A percentile compares a stretch with the other conserved stretches of the same genome.
Evolutionary conservation across 1,284 basidiomycete genomes (phyloP).

Genomic region (Pterulicium gracile): DNA sequence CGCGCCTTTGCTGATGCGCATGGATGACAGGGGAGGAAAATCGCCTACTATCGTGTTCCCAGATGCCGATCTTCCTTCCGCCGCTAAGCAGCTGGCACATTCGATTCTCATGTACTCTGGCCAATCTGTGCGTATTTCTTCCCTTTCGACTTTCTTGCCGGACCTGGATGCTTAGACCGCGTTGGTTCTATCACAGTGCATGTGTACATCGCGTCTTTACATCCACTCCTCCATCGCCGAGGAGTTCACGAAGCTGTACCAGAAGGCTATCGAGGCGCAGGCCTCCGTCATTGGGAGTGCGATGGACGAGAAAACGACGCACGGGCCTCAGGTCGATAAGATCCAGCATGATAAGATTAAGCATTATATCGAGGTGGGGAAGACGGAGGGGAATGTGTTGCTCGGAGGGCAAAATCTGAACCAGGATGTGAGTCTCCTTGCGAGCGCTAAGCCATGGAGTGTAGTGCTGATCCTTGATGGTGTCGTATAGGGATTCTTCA

Average conservation of each 20-base stretch:
- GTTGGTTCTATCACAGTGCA: not conserved
- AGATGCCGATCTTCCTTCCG: not conserved
- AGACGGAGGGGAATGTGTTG: conserved; percentile 44
- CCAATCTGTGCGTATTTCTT: conserved; percentile 2
- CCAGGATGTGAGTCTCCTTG: not conserved
- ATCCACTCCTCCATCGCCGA: not conserved
- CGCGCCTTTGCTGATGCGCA: too few species aligned
- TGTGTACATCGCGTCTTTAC: not conserved
- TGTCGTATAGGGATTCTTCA: not conserved
- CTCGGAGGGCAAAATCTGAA: conserved; percentile 43
- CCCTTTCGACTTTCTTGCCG: too few species aligned
- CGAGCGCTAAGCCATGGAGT: too few species aligned
- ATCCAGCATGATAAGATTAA: conserved; percentile 42
- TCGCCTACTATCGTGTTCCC: conserved; percentile 2
- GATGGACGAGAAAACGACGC: conserved; percentile 32
- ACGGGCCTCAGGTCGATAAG: conserved; percentile 50
- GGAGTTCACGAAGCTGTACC: not conserved
- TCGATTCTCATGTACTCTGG: conserved; percentile 1
- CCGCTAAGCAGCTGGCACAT: not conserved
- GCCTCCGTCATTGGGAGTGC: not conserved
- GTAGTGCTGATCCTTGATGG: too few species aligned
- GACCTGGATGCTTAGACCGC: too few species aligned
- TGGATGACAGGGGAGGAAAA: conserved; percentile 7
- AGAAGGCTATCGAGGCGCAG: not conserved
- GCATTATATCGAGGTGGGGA: not conserved